phyloP scores from a whole-genome alignment of 805 yeast species.

The Yamadazyma scolyti region DNA sequence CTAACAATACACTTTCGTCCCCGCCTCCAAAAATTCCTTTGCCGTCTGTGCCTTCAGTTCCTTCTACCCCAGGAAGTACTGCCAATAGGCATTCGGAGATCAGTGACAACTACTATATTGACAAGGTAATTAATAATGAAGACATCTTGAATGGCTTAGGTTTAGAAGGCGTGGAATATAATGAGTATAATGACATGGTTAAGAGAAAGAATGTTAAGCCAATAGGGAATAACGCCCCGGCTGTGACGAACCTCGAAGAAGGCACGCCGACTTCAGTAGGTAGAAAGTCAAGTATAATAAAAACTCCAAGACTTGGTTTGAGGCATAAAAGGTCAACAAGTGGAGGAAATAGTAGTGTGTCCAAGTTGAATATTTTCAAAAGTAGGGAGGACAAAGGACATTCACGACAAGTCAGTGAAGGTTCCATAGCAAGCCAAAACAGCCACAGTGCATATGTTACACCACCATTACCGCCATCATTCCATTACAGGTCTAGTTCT shows the following conservation, averaged over 20 bases:
- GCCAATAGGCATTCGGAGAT: constrained; percentile 2
- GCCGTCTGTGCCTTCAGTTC: constrained; percentile 11
- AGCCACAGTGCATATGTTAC: constrained; percentile 32
- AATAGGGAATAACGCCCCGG: constrained; percentile 21
- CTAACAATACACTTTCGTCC: constrained; percentile 16
- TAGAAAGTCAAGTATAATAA: constrained; percentile 25
- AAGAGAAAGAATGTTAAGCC: constrained; percentile 8
- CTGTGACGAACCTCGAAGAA: constrained; percentile 35
- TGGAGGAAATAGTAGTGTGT: constrained; percentile 26
- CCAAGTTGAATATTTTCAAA: constrained; percentile 34
- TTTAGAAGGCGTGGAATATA: constrained; percentile 31
- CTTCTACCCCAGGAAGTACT: constrained; percentile 9
- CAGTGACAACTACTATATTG: constrained; percentile 8
- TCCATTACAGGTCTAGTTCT: constrained; percentile 7
- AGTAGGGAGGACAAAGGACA: constrained; percentile 26
- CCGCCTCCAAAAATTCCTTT: constrained; percentile 38
- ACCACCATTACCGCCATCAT: constrained; percentile 39
- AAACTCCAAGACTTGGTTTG: constrained; percentile 29
- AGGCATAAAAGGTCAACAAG: constrained; percentile 40
- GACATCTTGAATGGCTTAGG: constrained; percentile 35
- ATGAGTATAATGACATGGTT: constrained; percentile 10
- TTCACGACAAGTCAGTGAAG: constrained; percentile 37
- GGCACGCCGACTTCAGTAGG: constrained; percentile 4
- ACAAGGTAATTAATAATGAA: constrained; percentile 14
- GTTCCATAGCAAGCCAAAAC: constrained; percentile 27